phyloP scores from a whole-genome alignment of 2,329 filamentous ascomycete species.

The Colletotrichum graminicola region DNA sequence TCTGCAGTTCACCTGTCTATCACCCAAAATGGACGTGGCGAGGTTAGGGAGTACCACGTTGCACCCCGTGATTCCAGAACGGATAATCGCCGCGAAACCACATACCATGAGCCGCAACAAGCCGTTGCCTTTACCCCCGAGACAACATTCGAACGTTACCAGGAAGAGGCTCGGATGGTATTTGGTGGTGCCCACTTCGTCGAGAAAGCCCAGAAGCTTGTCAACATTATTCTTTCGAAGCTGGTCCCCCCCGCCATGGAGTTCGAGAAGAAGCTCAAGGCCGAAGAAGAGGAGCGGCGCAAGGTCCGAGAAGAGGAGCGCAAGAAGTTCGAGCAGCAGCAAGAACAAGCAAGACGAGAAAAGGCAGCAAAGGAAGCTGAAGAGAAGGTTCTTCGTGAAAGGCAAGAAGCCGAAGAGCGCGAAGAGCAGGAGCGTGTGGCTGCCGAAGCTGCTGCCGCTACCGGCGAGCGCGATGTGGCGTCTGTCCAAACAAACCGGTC shows the following conservation, averaged over 20 bases:
- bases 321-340: conserved; percentile 63
- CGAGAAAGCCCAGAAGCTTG: conserved; percentile 77
- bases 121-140: conserved; percentile 81
- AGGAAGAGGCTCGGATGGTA: conserved; percentile 89
- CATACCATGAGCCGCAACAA: conserved; percentile 73
- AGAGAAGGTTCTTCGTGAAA: conserved; percentile 74
- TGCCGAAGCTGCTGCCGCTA: conserved; percentile 65
- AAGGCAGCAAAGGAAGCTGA: conserved; percentile 80
- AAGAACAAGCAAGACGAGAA: conserved; percentile 73
- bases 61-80: conserved; percentile 57
- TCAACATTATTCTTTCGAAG: conserved; percentile 76
- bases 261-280: conserved; percentile 78
- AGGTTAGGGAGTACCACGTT: conserved; percentile 65
- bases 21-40: conserved; percentile 61
- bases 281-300: conserved; percentile 64
- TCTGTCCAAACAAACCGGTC: conserved; percentile 42
- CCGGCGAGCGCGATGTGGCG: conserved; percentile 50
- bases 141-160: conserved; percentile 82
- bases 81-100: conserved; percentile 62
- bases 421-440: conserved; percentile 71
- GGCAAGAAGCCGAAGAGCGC: conserved; percentile 77
- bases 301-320: conserved; percentile 68
- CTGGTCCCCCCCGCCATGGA: conserved; percentile 89
- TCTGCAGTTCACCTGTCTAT: conserved; percentile 72
- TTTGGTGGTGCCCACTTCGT: conserved; percentile 74